Evolutionary conservation across 208 protist species (phyloP).

Genomic region (Angomonas deanei): DNA sequence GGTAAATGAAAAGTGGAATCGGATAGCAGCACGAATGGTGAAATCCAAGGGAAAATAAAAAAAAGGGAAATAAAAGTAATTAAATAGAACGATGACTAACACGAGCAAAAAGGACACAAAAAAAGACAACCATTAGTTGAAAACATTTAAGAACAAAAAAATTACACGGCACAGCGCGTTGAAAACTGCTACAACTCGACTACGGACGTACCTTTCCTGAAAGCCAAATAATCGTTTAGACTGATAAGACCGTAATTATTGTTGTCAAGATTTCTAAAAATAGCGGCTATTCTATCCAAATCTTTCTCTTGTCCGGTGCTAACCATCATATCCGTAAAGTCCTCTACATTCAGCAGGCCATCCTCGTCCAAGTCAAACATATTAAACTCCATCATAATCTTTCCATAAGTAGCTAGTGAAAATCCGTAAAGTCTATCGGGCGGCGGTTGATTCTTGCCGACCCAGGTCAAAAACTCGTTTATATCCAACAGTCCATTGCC

Average conservation of each 20-base stretch:
- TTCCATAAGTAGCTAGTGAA: conserved; percentile 75
- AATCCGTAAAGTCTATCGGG: conserved; percentile 64
- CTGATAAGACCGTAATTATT: conserved; percentile 41
- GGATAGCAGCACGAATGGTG: too few relatives aligned
- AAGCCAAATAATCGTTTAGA: conserved; percentile 75
- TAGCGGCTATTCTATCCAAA: conserved; percentile 12
- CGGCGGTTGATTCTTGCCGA: conserved; percentile 62
- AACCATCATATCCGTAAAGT: conserved; percentile 55
- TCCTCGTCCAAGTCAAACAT: conserved; percentile 66
- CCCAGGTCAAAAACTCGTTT: conserved; percentile 69
- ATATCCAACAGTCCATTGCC: conserved; percentile 49
- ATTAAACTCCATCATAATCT: conserved; percentile 83
- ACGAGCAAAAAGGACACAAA: neutral
- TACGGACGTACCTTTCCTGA: conserved; percentile 24
- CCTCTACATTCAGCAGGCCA: conserved; percentile 43
- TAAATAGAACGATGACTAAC: too few relatives aligned
- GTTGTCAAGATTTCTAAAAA: conserved; percentile 59
- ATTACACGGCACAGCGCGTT: too few relatives aligned
- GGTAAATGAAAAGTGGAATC: too few relatives aligned
- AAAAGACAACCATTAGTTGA: neutral
- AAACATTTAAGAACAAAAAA: neutral
- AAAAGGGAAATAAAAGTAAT: conserved; percentile 7
- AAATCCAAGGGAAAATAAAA: neutral
- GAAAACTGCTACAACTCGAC: conserved; percentile 2
- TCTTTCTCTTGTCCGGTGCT: conserved; percentile 34